Base-by-base conservation (phyloP, 2,329 filamentous ascomycete species). In the Helicocarpus griseus region DNA sequence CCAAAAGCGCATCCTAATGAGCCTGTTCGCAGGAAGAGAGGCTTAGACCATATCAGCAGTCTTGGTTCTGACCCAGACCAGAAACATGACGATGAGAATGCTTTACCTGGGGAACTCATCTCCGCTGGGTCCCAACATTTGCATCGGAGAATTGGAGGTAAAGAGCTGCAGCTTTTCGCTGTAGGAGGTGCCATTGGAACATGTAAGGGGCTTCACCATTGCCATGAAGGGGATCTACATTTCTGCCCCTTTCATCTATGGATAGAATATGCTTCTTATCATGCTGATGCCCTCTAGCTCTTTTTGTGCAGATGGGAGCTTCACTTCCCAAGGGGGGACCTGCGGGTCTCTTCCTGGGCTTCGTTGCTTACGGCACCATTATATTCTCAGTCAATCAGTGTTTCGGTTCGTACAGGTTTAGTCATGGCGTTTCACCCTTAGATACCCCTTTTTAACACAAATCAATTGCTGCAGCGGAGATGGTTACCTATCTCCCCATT, bases 121-220 rank as follows among this genome's bases (percentile, higher is more conserved):
- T 44, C 54, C 17, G 53, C 60, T 48, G 59, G 59, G 13, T 60
- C 59, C 17, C 57, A 61, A 22, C 36, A 56, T 41, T 58, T 68
- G 4, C 64, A 68, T 48, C 60, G 65, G 4, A 64, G 61, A 48
- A 54, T 68, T 11, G 52, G 61, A 29, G 61, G 63, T 9, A 62
- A 61, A 45, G 63, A 67, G 46, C 58, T 68, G 7, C 65, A 69
- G 50, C 57, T 68, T 1, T 60, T 65, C 53, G 65, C 65, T 2
- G 62, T 67, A 14, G 65, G 64, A 17, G 64, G 65, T 28, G 63
- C 65, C 7, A 67, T 66, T 49, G 64, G 65, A 21, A 66, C 64
- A n/a, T 63, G 63, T 63, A 57, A 48, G 61, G 54, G 24, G 24
- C 41, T 47, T 28, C 24, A 5, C 17, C 13, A 39, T 7, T 3